Evolutionary conservation across 2,329 filamentous ascomycete species (phyloP), one percentile per base, ranked within the genome.

Genomic region (Echinosphaeria canescens): DNA sequence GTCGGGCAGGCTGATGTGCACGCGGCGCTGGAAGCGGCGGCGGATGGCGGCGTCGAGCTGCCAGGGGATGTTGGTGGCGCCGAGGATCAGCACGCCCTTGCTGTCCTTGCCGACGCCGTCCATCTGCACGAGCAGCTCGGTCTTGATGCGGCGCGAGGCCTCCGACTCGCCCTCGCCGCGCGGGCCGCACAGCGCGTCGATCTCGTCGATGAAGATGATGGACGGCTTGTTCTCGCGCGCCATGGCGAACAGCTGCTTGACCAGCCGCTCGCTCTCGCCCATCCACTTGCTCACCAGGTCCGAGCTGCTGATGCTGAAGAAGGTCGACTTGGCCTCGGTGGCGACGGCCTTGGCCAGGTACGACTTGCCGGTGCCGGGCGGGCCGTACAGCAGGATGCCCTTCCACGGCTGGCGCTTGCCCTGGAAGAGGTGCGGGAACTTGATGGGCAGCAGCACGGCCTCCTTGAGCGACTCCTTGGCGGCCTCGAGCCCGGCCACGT

Each of bases 261-360:
- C 88, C 38, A 98, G 64, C 42, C 82, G 70, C 68, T 98, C 88
- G 59, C 79, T 90, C 53, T 98, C 88, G 56, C 88, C 88, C 88
- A 98, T 98, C 88, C 88, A 98, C 48, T 98, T 98, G 49, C 81
- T 92, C 33, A 98, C 88, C 49, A 98, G 50, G 47, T 98, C 88
- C 44, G 81, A 91, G 60, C 80, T 91, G 53, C 80, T 91, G 37
- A 98, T 85, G 43, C 82, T 93, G 63, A 98, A 98, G 48, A 98
- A 98, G 4, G 88, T 95, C 51, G 84, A 93, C 51, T 98, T 95
- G 31, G 88, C 88, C 52, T 98, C 88, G 12, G 88, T 98, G 28
- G 88, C 88, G 27, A 98, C 85, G 3, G 88, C 88, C 51, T 95
- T 98, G 34, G 88, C 88, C 28, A 98, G 58, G 49, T 93, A 93